Evolutionary conservation across 1,284 basidiomycete species (phyloP).

Genomic region (Clitocybe nebularis): DNA sequence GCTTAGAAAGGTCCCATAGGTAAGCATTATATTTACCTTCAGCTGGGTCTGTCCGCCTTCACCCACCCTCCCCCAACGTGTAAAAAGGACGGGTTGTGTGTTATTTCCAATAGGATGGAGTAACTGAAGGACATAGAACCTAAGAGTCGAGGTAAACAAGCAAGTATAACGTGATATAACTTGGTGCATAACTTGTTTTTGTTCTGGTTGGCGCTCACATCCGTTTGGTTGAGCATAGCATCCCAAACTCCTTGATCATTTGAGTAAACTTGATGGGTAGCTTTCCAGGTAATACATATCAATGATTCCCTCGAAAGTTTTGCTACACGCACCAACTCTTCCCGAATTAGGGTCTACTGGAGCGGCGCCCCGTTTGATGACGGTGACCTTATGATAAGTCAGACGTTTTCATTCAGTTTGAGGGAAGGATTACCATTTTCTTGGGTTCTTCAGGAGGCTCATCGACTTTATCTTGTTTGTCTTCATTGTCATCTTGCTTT

Average conservation of each 20-base stretch:
- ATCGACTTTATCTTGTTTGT: slow-evolving; percentile 17
- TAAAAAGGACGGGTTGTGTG: slow-evolving; percentile 38
- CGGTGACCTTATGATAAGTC: slow-evolving; percentile 39
- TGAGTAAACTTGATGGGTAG: slow-evolving; percentile 53
- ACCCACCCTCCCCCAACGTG: slow-evolving; percentile 62
- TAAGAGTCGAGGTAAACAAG: slow-evolving; percentile 21
- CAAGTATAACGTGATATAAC: slow-evolving; percentile 3
- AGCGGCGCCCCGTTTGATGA: slow-evolving; percentile 55
- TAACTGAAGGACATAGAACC: slow-evolving; percentile 64
- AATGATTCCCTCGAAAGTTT: slow-evolving; percentile 1
- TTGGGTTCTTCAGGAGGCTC: slow-evolving; percentile 24
- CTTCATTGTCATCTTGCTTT: neutral
- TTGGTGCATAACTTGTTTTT: slow-evolving; percentile 49
- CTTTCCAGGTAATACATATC: slow-evolving; percentile 23
- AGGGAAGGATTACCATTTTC: slow-evolving; percentile 30
- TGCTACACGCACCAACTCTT: slow-evolving; percentile 40
- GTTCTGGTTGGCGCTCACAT: slow-evolving; percentile 56
- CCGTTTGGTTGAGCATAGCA: slow-evolving; percentile 69
- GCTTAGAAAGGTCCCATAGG: neutral
- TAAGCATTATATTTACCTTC: slow-evolving; percentile 35
- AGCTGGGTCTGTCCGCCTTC: slow-evolving; percentile 46
- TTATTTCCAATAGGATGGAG: slow-evolving; percentile 47
- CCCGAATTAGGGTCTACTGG: slow-evolving; percentile 53
- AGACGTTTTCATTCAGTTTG: slow-evolving; percentile 5
- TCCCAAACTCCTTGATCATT: slow-evolving; percentile 52